phyloP scores from a whole-genome alignment of 140 eudicot genomes.

The Oenanthe javanica region DNA sequence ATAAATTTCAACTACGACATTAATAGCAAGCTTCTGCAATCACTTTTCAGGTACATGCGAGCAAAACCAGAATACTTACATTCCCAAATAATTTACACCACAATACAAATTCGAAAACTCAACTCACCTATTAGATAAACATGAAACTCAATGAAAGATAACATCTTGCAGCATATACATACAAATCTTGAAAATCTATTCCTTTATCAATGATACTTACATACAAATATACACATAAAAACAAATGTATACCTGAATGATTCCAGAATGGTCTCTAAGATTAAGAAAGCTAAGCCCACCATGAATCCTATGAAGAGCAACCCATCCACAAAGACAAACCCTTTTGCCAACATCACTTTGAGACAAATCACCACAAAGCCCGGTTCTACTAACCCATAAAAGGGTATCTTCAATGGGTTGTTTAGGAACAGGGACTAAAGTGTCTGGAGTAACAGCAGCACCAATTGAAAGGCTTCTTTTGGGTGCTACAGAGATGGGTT shows the following conservation, averaged over 20 bases:
- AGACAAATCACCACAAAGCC: conserved; percentile 63
- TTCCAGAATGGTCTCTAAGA: conserved; percentile 83
- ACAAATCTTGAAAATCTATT: not conserved
- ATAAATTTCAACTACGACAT: not conserved
- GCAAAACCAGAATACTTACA: not conserved
- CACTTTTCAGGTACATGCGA: not conserved
- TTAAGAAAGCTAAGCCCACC: conserved; percentile 76
- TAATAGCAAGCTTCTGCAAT: not conserved
- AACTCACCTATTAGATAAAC: not conserved
- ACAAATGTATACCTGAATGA: conserved; percentile 54
- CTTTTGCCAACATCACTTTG: conserved; percentile 74
- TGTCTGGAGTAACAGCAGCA: conserved; percentile 24
- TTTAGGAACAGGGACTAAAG: conserved; percentile 9
- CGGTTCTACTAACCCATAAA: conserved; percentile 62
- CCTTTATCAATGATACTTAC: not conserved
- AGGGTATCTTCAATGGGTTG: conserved; percentile 29
- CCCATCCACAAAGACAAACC: conserved; percentile 93
- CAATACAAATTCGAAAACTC: not conserved
- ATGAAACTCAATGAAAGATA: not conserved
- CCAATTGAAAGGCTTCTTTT: conserved; percentile 25
- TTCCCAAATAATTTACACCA: not conserved
- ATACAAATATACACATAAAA: not conserved
- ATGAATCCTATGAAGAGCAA: conserved; percentile 87
- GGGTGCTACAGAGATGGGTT: conserved; percentile 19
- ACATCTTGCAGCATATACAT: not conserved